Evolutionary conservation across 1,284 basidiomycete genomes (phyloP).

Genomic region (Leucoagaricus sp.): DNA sequence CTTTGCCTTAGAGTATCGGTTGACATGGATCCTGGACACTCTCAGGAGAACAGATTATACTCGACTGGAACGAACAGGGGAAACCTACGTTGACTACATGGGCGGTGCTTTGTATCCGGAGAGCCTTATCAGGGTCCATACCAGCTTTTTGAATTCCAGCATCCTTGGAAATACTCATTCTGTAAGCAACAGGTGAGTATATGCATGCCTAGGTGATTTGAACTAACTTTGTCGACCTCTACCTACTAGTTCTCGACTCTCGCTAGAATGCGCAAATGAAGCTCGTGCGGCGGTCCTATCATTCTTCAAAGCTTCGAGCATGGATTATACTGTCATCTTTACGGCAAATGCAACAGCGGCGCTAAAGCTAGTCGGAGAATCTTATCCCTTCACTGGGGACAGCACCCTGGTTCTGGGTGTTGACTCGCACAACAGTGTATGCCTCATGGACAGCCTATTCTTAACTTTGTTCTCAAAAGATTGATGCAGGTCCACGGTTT

Average conservation of each 20-base stretch:
- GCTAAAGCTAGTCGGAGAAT: conserved; percentile 79
- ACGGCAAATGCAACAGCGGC: conserved; percentile 80
- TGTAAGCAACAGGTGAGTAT: conserved; percentile 67
- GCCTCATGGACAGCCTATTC: conserved; percentile 15
- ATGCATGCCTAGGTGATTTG: conserved; percentile 21
- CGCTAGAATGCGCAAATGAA: conserved; percentile 62
- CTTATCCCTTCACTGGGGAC: conserved; percentile 65
- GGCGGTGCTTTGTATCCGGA: conserved; percentile 76
- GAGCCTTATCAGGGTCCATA: conserved; percentile 67
- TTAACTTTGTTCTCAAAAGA: conserved; percentile 10
- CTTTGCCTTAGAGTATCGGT: conserved; percentile 47
- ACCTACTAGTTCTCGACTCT: conserved; percentile 60
- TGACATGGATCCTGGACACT: conserved; percentile 68
- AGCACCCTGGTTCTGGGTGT: conserved; percentile 64
- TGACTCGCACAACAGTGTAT: conserved; percentile 79
- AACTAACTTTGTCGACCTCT: conserved; percentile 1
- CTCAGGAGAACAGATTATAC: conserved; percentile 71
- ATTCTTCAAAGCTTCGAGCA: conserved; percentile 68
- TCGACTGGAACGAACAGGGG: conserved; percentile 58
- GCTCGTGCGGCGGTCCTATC: conserved; percentile 69
- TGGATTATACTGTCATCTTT: conserved; percentile 77
- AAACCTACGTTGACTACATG: conserved; percentile 84
- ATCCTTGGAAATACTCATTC: conserved; percentile 84
- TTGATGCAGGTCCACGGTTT: conserved; percentile 65
- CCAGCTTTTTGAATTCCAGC: conserved; percentile 62